A percentile compares a stretch with the other conserved stretches of the same genome.
These are phyloP conservation scores for Apiospora rasikravindrae DNA, from an alignment of 2,329 filamentous ascomycete genomes.

Conservation along the genomic window DNA sequence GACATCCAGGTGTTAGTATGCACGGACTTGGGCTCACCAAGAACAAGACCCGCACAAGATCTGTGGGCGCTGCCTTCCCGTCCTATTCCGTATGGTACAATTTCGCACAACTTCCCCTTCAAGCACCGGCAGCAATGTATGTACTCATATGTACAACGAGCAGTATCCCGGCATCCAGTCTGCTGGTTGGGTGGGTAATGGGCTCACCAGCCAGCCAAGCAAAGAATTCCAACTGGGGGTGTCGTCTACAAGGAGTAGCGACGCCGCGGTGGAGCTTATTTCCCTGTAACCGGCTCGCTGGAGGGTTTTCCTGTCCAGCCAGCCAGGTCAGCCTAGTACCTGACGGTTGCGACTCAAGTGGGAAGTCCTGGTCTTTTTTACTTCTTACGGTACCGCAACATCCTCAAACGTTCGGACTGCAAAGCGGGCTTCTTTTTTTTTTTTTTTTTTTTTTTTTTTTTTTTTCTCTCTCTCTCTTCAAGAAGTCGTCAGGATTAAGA, in stretches of 20 bases:
- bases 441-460: too few relatives aligned
- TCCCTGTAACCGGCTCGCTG: slow-evolving; percentile 7
- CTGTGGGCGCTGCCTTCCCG: slow-evolving; percentile 8
- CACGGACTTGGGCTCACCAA: not conserved
- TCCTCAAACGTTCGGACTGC: slow-evolving; percentile 5
- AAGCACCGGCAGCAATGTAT: not conserved
- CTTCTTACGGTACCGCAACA: slow-evolving; percentile 6
- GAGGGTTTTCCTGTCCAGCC: slow-evolving; percentile 5
- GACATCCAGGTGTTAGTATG: not conserved
- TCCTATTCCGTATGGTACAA: not conserved
- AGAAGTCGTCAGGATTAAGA: not conserved
- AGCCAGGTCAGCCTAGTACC: not conserved
- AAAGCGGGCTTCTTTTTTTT: slow-evolving; percentile 14
- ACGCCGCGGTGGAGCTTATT: slow-evolving; percentile 11
- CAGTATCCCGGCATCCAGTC: slow-evolving; percentile 4
- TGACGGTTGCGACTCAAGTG: slow-evolving; percentile 10
- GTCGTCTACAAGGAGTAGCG: not conserved
- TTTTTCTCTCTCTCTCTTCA: too few relatives aligned
- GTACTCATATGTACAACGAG: not conserved
- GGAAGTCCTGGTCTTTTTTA: not conserved
- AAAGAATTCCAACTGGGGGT: slow-evolving; percentile 3
- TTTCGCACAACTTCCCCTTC: not conserved
- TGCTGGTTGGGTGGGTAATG: slow-evolving; percentile 9
- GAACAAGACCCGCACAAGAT: slow-evolving; percentile 5
- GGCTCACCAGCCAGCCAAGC: slow-evolving; percentile 13